Base-by-base conservation (phyloP, 163 green algal species). In the Trebouxiophyceae sp. region DNA sequence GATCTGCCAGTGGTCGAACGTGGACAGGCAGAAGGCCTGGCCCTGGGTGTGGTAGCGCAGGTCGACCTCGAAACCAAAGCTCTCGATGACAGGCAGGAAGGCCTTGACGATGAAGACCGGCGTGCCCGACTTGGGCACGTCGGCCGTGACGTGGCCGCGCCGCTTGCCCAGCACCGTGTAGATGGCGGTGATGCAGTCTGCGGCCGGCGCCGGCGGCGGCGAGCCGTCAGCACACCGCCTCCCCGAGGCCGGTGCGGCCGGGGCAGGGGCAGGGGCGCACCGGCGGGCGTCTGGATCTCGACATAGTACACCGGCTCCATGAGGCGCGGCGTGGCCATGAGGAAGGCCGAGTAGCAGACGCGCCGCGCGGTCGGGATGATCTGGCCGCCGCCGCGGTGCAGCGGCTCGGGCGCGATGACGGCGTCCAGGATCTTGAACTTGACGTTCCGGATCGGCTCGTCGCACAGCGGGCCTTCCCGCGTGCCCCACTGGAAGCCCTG, bases 1-100 rank as follows among this genome's bases (percentile, higher is more conserved):
- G 26, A 98, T 86, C 63, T 89, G 75, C 93, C 94, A 99, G 76
- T 97, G 91, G 78, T 99, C 93, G 72, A 99, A 99, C 33, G 91
- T 85, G 19, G 76, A 88, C 70, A 89, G 69, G 77, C 88, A 96
- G 79, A 99, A 98, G 5, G 93, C 92, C 75, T 97, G 91, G 26
- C 93, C 93, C 86, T 93, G 87, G 47, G 93, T 97, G 79, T 97
- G 91, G 72, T 96, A 97, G 26, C 94, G 78, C 60, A 99, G 74
- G 77, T 99, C 94, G 0, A 93, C 98, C 81, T 99, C 94, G 67
- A 99, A 98, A 22, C 94, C 94, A 67, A 98, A 98, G 57, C 69
- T 87, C 82, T 99, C 94, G 0, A 97, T 84, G 1, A 93, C 92
- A 2, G 94, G 94, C 60, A 99, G 66, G 64, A 89, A 88, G 24